A percentile compares a stretch with the other conserved stretches of the same genome.
Evolutionary conservation across 2,329 filamentous ascomycete species (phyloP).

Genomic region (Sporothrix phasma): DNA sequence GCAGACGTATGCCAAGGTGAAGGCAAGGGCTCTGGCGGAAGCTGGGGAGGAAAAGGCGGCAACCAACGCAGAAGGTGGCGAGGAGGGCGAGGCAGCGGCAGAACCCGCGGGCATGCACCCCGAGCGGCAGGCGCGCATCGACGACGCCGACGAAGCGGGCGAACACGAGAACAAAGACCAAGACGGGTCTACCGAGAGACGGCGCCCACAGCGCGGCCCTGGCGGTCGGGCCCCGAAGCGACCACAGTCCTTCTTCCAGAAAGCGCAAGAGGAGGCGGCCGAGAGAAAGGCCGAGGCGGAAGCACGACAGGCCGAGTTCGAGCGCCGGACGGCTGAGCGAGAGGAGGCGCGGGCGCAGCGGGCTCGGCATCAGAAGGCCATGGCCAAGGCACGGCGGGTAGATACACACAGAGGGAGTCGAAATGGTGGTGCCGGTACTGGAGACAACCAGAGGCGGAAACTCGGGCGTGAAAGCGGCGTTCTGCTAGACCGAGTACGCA

Average conservation of each 20-base stretch:
- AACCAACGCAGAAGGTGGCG: neutral
- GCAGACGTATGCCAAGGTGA: constrained; percentile 84
- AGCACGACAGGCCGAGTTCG: constrained; percentile 47
- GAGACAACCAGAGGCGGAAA: constrained; percentile 47
- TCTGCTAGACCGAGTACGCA: constrained; percentile 67
- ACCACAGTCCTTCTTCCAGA: constrained; percentile 13
- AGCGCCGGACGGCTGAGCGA: constrained; percentile 55
- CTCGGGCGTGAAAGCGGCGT: constrained; percentile 72
- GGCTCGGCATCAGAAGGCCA: constrained; percentile 36
- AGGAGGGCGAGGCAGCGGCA: constrained; percentile 12
- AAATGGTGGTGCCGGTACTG: neutral
- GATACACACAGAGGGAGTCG: constrained; percentile 52
- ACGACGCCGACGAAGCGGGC: constrained; percentile 21
- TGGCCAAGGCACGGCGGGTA: constrained; percentile 56
- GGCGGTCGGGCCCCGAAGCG: constrained; percentile 35
- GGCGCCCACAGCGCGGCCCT: constrained; percentile 24
- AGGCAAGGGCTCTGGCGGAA: constrained; percentile 38
- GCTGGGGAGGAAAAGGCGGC: constrained; percentile 7
- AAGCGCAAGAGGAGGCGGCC: constrained; percentile 46
- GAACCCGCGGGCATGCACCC: constrained; percentile 28
- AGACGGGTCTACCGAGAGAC: neutral
- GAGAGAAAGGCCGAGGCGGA: constrained; percentile 34
- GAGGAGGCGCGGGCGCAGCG: constrained; percentile 41
- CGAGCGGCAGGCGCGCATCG: constrained; percentile 32
- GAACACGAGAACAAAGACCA: neutral